phyloP scores from a whole-genome alignment of 257 asterid genomes.

The Solanum virginianum region DNA sequence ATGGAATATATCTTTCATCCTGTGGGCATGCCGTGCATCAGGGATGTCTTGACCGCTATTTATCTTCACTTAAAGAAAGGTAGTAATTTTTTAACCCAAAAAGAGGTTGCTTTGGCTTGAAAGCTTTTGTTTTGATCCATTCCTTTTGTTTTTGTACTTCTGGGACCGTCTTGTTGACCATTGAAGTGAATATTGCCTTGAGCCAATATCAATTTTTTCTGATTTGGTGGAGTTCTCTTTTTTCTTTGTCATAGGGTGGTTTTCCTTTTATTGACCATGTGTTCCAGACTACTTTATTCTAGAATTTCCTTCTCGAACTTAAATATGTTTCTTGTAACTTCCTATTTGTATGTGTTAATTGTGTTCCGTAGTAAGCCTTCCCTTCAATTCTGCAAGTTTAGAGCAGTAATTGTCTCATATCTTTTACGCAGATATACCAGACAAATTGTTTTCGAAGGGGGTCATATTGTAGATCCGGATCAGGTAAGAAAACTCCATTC shows the following conservation, averaged over 20 bases:
- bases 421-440: constrained; percentile 41
- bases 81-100: constrained; percentile 6
- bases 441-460: constrained; percentile 92
- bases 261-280: not conserved
- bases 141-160: not conserved
- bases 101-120: not conserved
- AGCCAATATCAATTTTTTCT: not conserved
- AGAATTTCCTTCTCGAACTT: not conserved
- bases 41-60: constrained; percentile 87
- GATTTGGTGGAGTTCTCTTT: not conserved
- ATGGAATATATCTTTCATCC: constrained; percentile 82
- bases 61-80: constrained; percentile 94
- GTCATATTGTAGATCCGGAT: constrained; percentile 90
- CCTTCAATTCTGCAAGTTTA: not conserved
- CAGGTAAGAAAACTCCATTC: constrained; percentile 39
- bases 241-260: not conserved
- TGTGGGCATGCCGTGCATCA: constrained; percentile 99
- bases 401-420: not conserved
- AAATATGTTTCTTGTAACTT: not conserved
- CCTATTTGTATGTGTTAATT: not conserved
- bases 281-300: not conserved
- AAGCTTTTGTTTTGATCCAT: not conserved
- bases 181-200: not conserved
- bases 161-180: not conserved
- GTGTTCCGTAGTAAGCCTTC: not conserved